Base-by-base conservation (phyloP, 164 flowering plant species). In the Annona squamosa region DNA sequence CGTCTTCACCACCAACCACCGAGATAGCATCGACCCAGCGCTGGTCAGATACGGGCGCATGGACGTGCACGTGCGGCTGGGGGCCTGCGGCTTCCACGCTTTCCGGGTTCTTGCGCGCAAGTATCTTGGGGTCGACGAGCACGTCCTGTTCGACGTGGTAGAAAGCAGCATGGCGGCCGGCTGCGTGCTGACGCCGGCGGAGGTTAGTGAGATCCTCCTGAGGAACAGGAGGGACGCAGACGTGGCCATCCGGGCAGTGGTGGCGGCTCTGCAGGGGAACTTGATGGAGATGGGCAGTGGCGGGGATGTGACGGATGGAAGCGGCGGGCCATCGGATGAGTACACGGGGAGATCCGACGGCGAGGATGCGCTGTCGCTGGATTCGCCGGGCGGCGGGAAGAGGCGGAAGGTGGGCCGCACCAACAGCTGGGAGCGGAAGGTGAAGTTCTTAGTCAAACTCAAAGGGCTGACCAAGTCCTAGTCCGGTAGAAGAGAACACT, bases 1-100 rank as follows among this genome's bases (percentile, higher is more conserved):
- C 6, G 84, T 90, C 43, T 90, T 90, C 79, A 88, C 91, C 0
- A 88, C 94, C 0, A 90, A 90, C 77, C 87, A 88, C 69, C 79
- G 79, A 68, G 91, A 87, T 66, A 82, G 76, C 17, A 77, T 90
- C 62, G 94, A 90, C 73, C 85, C 86, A 3, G 91, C 90, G 48
- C 82, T 88, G 4, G 66, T 88, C 19, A 63, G 89, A 62, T 79
- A 84, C 56, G 94, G 94, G 44, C 80, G 94, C 43, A 90, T 90
- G 91, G 91, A 88, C 78, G 67, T 90, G 73, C 94, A 87, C 76
- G 81, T 89, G 3, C 77, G 77, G 73, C 79, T 86, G 0, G 84
- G 87, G 77, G 64, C 81, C 6, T 86, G 85, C 71, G 87, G 86
- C 1, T 18, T 71, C 18, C 80, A 82, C 47, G 90, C 90, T 0